Percentiles rank a stretch among this genome's conserved stretches.
phyloP scores from a whole-genome alignment of 2,329 filamentous ascomycete species.

The Stromatinia cepivora region DNA sequence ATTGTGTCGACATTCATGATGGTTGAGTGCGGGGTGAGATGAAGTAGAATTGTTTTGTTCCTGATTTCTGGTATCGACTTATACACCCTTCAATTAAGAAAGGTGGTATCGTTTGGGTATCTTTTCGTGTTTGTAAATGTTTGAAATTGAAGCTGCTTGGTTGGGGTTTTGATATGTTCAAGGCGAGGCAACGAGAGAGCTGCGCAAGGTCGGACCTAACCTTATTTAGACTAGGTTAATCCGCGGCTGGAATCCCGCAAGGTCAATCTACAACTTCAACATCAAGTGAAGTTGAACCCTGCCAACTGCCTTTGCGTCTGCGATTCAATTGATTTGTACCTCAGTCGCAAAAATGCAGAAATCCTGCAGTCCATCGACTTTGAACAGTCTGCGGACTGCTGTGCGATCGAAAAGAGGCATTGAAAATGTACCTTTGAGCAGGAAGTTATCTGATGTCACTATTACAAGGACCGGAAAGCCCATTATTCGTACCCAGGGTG shows the following conservation, averaged over 20 bases:
- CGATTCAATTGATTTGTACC: constrained; percentile 32
- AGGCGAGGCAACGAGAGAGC: constrained; percentile 24
- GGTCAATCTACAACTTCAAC: constrained; percentile 25
- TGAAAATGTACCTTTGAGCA: constrained; percentile 48
- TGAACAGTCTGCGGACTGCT: constrained; percentile 58
- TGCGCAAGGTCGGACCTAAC: constrained; percentile 23
- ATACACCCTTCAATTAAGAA: neutral
- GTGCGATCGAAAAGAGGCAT: constrained; percentile 51
- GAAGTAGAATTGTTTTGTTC: neutral
- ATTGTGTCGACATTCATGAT: constrained; percentile 85
- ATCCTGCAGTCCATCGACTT: constrained; percentile 46
- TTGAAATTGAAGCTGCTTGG: constrained; percentile 13
- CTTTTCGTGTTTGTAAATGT: constrained; percentile 15
- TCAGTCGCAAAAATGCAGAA: constrained; percentile 43
- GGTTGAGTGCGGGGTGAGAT: constrained; percentile 19
- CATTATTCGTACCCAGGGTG: constrained; percentile 83
- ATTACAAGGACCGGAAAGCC: constrained; percentile 97
- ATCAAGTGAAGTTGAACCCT: constrained; percentile 25
- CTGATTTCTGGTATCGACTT: neutral
- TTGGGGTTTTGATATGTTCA: constrained; percentile 24
- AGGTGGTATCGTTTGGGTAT: constrained; percentile 9
- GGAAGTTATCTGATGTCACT: constrained; percentile 74
- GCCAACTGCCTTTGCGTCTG: constrained; percentile 21
- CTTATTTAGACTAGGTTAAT: constrained; percentile 14
- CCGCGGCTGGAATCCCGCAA: constrained; percentile 23